phyloP scores from a whole-genome alignment of 2,329 filamentous ascomycete genomes.

The Claviceps lovelessii region DNA sequence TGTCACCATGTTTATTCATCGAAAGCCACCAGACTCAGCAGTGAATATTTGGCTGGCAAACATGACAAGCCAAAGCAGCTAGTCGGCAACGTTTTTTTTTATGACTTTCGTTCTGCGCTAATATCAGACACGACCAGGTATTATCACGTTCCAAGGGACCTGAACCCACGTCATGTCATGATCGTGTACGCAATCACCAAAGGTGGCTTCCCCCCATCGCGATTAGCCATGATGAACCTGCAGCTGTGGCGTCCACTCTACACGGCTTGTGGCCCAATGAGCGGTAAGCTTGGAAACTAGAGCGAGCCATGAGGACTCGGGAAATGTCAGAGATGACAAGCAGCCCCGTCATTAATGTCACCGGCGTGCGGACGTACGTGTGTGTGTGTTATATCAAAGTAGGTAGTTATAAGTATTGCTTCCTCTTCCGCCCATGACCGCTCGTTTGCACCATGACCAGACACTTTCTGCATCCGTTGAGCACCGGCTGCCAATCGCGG shows the following conservation, averaged over 20 bases:
- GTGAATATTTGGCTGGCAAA: no score
- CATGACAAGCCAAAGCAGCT: no score
- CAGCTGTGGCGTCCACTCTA: background rate
- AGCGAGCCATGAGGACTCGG: background rate
- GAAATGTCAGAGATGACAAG: background rate
- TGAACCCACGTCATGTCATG: no score
- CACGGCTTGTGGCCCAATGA: background rate
- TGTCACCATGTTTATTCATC: no score
- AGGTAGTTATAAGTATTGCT: background rate
- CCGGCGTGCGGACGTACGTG: background rate
- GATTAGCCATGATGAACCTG: background rate
- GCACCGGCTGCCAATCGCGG: background rate
- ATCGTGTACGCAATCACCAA: no score
- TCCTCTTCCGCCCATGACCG: background rate
- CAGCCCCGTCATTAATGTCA: background rate
- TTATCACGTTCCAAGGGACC: no score
- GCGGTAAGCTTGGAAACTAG: background rate
- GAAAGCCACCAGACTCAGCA: no score
- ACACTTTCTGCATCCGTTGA: background rate
- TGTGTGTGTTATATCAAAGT: background rate
- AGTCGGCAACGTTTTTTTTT: no score
- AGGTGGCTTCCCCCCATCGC: background rate
- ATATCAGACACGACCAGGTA: no score
- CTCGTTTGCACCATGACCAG: background rate
- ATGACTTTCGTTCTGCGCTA: no score